phyloP scores from a whole-genome alignment of 495 filamentous ascomycete genomes.

The Xylaria curta region DNA sequence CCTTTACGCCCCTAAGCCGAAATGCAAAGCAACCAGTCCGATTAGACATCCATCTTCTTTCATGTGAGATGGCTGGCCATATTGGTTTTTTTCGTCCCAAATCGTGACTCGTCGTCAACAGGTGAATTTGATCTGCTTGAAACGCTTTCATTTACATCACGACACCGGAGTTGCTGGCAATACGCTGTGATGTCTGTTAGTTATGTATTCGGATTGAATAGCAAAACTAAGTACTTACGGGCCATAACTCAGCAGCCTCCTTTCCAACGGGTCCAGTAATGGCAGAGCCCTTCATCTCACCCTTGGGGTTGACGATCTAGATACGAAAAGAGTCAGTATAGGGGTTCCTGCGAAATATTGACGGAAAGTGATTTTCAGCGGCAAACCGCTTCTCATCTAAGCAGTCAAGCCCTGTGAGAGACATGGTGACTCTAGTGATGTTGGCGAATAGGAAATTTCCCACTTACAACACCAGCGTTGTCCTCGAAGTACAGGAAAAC shows the following conservation, averaged over 20 bases:
- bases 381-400: not conserved
- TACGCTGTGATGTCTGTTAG: conserved; percentile 68
- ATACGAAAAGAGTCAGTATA: conserved; percentile 1
- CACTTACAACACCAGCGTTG: conserved; percentile 95
- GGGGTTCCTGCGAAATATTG: conserved; percentile 82
- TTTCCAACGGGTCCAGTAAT: conserved; percentile 99
- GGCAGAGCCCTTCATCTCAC: conserved; percentile 99
- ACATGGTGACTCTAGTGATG: conserved; percentile 40
- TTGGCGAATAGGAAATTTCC: conserved; percentile 62
- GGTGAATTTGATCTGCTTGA: conserved; percentile 36
- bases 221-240: conserved; percentile 64
- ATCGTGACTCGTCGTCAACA: conserved; percentile 40
- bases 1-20: conserved; percentile 47
- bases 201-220: not conserved
- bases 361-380: not conserved
- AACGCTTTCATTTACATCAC: conserved; percentile 80
- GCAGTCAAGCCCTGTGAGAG: not conserved
- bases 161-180: conserved; percentile 99
- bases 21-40: conserved; percentile 49
- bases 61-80: conserved; percentile 26
- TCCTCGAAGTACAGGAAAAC: conserved; percentile 99
- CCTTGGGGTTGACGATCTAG: conserved; percentile 99
- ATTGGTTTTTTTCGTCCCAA: conserved; percentile 31
- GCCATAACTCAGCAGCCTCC: conserved; percentile 99
- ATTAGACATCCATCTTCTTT: conserved; percentile 32